Conservation (phyloP, 768 basidiomycete species). For the Ramaria sp. region DNA sequence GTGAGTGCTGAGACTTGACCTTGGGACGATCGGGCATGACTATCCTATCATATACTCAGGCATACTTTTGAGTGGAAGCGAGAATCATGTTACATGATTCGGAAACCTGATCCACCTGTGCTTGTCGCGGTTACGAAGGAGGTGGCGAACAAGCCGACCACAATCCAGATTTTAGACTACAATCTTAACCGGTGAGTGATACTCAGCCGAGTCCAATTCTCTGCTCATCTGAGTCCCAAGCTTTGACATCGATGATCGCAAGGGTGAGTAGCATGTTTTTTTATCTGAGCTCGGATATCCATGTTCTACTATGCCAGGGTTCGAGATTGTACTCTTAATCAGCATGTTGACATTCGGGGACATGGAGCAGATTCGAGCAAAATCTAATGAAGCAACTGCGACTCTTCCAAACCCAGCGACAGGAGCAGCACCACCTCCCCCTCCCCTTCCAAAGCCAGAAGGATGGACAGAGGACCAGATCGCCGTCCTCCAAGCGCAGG, state of each 20-base stretch:
- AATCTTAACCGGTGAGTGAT: constrained; percentile 57
- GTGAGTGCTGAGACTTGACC: constrained; percentile 30
- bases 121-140: constrained; percentile 77
- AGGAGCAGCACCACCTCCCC: constrained; percentile 19
- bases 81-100: constrained; percentile 71
- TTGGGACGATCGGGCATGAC: background rate
- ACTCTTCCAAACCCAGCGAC: constrained; percentile 3
- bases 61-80: constrained; percentile 82
- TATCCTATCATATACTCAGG: constrained; percentile 25
- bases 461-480: constrained; percentile 55
- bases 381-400: constrained; percentile 3
- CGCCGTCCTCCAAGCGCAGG: constrained; percentile 46
- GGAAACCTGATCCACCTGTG: constrained; percentile 82
- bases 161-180: constrained; percentile 75
- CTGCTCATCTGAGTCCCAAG: constrained; percentile 23
- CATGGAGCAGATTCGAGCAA: constrained; percentile 41
- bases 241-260: constrained; percentile 77
- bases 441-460: constrained; percentile 8
- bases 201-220: background rate
- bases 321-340: constrained; percentile 72
- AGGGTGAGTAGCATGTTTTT: constrained; percentile 20
- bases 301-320: constrained; percentile 26
- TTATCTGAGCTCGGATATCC: background rate
- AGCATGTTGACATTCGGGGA: constrained; percentile 74
- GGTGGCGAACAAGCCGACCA: constrained; percentile 48